A percentile compares a stretch with the other conserved stretches of the same genome.
These are phyloP conservation scores for Acarospora socialis DNA, from an alignment of 2,329 filamentous ascomycete genomes.

Conservation along the genomic window DNA sequence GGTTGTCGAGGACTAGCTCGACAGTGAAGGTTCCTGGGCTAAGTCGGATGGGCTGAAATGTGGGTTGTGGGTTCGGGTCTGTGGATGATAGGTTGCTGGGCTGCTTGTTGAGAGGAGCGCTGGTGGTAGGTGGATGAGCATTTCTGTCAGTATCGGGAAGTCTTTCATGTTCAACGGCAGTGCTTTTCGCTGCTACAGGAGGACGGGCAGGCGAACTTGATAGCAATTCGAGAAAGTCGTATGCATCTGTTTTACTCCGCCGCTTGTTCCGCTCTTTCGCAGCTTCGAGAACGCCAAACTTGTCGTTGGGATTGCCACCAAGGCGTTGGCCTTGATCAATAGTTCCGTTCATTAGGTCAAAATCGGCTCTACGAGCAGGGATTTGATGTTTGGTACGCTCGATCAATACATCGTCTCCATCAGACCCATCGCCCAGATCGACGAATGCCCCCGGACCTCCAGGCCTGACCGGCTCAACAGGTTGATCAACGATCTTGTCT, in stretches of 20 bases:
- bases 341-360: neutral
- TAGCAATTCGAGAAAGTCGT: constrained; percentile 9
- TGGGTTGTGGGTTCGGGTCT: constrained; percentile 12
- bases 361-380: neutral
- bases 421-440: neutral
- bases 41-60: constrained; percentile 45
- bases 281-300: constrained; percentile 5
- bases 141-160: neutral
- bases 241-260: neutral
- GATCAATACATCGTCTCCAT: neutral
- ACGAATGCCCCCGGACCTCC: neutral
- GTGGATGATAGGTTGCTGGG: constrained; percentile 5
- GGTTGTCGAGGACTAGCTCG: constrained; percentile 57
- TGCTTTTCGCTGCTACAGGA: too few relatives aligned
- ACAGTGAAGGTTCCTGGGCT: constrained; percentile 55
- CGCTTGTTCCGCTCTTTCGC: neutral
- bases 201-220: constrained; percentile 9
- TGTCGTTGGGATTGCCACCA: constrained; percentile 6
- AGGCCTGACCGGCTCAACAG: neutral
- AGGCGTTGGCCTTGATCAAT: constrained; percentile 7
- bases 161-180: too few relatives aligned
- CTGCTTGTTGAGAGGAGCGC: neutral
- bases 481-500: neutral
- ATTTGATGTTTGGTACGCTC: neutral
- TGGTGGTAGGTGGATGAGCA: neutral